Evolutionary conservation across 1,284 basidiomycete genomes (phyloP), one percentile per base, ranked within the genome.

Genomic region (Fomitopsis palustris): DNA sequence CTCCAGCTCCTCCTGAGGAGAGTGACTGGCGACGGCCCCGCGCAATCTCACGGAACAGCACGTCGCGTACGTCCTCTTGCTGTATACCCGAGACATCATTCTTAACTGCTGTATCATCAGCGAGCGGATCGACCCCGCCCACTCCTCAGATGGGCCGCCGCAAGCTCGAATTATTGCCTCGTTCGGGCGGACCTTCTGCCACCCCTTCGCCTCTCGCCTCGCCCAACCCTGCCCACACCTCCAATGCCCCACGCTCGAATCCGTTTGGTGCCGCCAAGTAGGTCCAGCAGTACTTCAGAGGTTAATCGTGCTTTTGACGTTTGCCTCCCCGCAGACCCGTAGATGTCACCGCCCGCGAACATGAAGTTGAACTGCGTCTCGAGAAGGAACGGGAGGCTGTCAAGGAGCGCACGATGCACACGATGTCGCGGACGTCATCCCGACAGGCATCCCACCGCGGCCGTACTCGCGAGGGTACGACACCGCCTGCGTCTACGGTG

Each of bases 191-290:
- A 52, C 79, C 76, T 4, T 91, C 90, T 25, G 79, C 81, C 14
- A 79, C 79, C 27, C 80, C 87, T 17, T 89, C 86, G 27, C 89
- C 92, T 3, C 74, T 94, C 41, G 85, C 90, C 1, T 89, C 90
- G 5, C 86, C 90, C 4, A 90, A 88, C 72, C 81, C 89, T 65
- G 77, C 78, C 4, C 69, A 81, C 39, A 71, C 81, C 5, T 67
- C 79, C 39, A 62, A 74, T 47, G 71, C 75, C 60, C 74, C 80
- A 52, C 74, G 81, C 53, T 70, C 85, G 54, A 93, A 84, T 70
- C 95, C 96, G 1, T 98, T 98, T 71, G 96, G 96, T 58, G 81
- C 83, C 55, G 96, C 96, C 42, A 88, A 77, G 89, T 92, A 67
- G 61, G 83, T 54, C 10, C 43, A 6, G 33, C 49, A 19, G 23